phyloP scores from a whole-genome alignment of 345 rosid species.

The Luvunga scandens region DNA sequence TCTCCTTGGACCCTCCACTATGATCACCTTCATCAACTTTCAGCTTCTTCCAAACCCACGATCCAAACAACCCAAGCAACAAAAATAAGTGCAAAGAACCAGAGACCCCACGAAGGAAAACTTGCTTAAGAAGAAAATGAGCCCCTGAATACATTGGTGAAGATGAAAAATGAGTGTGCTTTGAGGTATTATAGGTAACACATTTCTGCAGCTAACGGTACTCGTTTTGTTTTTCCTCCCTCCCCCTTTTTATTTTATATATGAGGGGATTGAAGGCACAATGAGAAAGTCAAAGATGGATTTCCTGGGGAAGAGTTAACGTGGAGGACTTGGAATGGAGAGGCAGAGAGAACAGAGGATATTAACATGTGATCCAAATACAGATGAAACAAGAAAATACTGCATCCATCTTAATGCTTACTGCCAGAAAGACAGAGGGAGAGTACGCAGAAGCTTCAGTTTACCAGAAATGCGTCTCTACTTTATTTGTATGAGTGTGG shows the following conservation, averaged over 20 bases:
- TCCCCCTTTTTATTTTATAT: too few relatives aligned
- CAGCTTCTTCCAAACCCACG: slow-evolving; percentile 34
- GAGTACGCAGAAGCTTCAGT: too few relatives aligned
- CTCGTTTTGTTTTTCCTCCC: too few relatives aligned
- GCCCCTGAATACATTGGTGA: slow-evolving; percentile 26
- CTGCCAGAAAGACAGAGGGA: too few relatives aligned
- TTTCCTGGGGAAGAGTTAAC: not conserved
- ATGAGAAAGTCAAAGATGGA: not conserved
- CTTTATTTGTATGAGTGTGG: too few relatives aligned
- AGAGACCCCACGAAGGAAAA: slow-evolving; percentile 40
- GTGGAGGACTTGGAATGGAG: not conserved
- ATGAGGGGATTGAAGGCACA: not conserved
- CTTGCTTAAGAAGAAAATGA: slow-evolving; percentile 35
- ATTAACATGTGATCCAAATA: too few relatives aligned
- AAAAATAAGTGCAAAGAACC: slow-evolving; percentile 40
- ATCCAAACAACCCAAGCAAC: slow-evolving; percentile 35
- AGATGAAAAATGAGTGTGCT: not conserved
- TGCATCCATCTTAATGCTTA: too few relatives aligned
- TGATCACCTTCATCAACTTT: slow-evolving; percentile 11
- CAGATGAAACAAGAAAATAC: too few relatives aligned
- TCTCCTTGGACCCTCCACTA: slow-evolving; percentile 18
- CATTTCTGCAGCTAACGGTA: not conserved
- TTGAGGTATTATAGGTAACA: not conserved
- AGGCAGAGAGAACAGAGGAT: not conserved
- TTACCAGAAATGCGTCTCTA: too few relatives aligned